phyloP scores from a whole-genome alignment of 2,329 filamentous ascomycete species.

The Aphanocladium album region DNA sequence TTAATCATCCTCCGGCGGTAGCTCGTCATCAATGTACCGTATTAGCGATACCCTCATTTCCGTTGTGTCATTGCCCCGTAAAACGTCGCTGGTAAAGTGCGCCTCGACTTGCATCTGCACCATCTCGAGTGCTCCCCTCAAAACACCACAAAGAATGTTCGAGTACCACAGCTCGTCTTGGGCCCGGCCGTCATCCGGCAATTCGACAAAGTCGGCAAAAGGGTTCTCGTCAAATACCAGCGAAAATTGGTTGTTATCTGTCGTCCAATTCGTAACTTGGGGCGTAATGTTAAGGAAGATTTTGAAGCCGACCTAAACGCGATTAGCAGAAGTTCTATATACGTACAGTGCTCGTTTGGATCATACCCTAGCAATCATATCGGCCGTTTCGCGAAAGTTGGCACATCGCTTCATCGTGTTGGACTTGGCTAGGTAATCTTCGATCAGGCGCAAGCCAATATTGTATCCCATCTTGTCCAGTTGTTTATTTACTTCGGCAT shows the following conservation, averaged over 20 bases:
- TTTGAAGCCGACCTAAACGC: constrained; percentile 83
- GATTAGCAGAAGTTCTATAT: neutral
- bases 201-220: constrained; percentile 91
- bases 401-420: constrained; percentile 82
- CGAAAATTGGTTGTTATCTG: constrained; percentile 93
- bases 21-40: constrained; percentile 93
- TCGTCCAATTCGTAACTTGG: constrained; percentile 90
- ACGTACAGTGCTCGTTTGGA: neutral
- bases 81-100: constrained; percentile 89
- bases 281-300: constrained; percentile 98
- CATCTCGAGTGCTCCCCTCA: constrained; percentile 92
- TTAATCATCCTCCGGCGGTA: constrained; percentile 94
- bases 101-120: constrained; percentile 99
- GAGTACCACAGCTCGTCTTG: constrained; percentile 99
- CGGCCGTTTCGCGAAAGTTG: constrained; percentile 93
- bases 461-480: constrained; percentile 99
- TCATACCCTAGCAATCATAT: constrained; percentile 84
- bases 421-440: constrained; percentile 95
- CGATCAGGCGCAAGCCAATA: constrained; percentile 90
- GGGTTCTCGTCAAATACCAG: constrained; percentile 96
- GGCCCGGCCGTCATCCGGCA: constrained; percentile 90
- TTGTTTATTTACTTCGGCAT: constrained; percentile 93
- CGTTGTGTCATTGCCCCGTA: constrained; percentile 90
- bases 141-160: constrained; percentile 90
- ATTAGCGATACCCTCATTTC: constrained; percentile 94